These are phyloP conservation scores for Sergeia podlipaevii DNA, from an alignment of 208 protist genomes.

Conservation along the genomic window DNA sequence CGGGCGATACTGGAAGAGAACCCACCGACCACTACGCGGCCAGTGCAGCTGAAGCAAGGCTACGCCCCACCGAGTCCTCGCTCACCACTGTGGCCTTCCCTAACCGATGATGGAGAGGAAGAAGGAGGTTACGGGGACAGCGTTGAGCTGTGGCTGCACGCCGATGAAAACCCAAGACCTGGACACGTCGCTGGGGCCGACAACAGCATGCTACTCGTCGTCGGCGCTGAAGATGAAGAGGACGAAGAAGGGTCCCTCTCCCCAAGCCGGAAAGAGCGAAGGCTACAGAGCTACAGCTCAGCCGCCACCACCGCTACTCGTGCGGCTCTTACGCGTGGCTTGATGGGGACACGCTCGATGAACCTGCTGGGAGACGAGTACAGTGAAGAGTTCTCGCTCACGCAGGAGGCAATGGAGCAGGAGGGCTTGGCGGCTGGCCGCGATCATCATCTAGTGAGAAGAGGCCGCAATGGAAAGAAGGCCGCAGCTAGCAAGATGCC, in stretches of 20 bases:
- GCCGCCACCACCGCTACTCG: background rate
- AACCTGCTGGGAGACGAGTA: constrained; percentile 15
- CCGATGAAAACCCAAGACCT: background rate
- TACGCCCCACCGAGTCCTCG: constrained; percentile 46
- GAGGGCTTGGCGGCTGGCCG: no score
- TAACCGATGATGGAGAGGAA: constrained; percentile 20
- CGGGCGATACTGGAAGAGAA: constrained; percentile 30
- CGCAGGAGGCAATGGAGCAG: constrained; percentile 25
- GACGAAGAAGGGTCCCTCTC: no score
- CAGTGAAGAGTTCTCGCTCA: constrained; percentile 12
- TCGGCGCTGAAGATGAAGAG: no score
- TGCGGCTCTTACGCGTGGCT: background rate
- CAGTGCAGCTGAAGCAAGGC: constrained; percentile 26
- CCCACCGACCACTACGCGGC: constrained; percentile 60
- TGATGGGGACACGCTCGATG: constrained; percentile 11
- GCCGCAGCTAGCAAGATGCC: background rate
- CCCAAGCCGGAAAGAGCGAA: no score
- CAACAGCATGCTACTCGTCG: background rate
- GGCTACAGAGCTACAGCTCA: no score
- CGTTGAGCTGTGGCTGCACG: background rate
- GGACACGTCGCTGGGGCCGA: no score
- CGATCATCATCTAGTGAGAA: no score
- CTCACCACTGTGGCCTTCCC: constrained; percentile 52
- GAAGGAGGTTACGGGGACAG: constrained; percentile 1
- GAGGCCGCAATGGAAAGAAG: no score